Evolutionary conservation across 768 basidiomycete species (phyloP).

Genomic region (Grammothele lineata): DNA sequence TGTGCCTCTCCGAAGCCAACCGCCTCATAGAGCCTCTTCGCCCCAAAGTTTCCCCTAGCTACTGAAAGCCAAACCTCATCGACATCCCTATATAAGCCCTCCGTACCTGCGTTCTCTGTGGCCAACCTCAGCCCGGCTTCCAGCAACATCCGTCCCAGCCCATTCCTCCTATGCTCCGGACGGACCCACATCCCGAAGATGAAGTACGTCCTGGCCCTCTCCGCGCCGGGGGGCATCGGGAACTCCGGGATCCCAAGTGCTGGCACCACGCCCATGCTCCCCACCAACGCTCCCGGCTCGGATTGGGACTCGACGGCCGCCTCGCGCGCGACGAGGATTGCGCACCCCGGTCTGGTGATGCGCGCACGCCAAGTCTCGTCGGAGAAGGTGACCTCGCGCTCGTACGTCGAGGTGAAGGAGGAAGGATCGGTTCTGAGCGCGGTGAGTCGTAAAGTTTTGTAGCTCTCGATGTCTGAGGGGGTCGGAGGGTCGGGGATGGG

Average conservation of each 20-base stretch:
- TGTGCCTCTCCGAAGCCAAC: neutral
- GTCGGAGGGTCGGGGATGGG: neutral
- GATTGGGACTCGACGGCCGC: neutral
- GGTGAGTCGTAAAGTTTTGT: neutral
- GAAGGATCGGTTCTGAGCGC: neutral
- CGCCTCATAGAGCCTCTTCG: neutral
- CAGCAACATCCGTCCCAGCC: neutral
- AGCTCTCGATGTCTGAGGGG: neutral
- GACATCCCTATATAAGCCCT: neutral
- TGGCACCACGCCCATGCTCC: neutral
- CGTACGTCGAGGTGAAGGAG: conserved; percentile 1
- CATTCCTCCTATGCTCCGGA: neutral
- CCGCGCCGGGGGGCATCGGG: neutral
- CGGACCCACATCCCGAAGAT: conserved; percentile 3
- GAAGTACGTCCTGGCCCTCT: neutral
- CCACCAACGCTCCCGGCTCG: neutral
- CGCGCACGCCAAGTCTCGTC: neutral
- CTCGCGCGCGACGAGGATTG: neutral
- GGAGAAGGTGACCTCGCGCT: neutral
- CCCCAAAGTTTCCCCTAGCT: neutral
- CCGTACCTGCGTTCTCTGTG: neutral
- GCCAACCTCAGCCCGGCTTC: neutral
- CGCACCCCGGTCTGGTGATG: neutral
- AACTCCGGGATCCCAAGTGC: neutral
- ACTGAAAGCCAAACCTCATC: neutral